phyloP scores from a whole-genome alignment of 169 alveolate species.

The Amoebophrya sp. region DNA sequence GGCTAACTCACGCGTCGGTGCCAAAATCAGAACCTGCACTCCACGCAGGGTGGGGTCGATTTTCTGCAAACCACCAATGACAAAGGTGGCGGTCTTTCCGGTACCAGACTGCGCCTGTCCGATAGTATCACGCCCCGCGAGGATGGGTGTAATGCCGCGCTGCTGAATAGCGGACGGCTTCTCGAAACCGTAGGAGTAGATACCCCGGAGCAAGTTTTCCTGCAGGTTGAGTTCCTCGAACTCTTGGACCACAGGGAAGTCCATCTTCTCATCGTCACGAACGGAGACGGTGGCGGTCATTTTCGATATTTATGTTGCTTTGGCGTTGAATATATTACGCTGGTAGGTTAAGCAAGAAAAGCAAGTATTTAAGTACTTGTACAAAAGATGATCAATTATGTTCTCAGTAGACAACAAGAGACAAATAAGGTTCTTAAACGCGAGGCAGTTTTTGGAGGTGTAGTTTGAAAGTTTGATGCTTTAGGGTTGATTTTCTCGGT shows the following conservation, averaged over 20 bases:
- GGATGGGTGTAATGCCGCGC: slow-evolving; percentile 94
- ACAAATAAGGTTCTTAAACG: no score
- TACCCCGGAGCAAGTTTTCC: slow-evolving; percentile 60
- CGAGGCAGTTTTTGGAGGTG: no score
- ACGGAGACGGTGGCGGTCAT: not conserved
- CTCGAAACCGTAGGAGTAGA: slow-evolving; percentile 96
- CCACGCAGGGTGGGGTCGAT: slow-evolving; percentile 76
- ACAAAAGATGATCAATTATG: no score
- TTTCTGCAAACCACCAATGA: slow-evolving; percentile 87
- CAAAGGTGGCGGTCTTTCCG: slow-evolving; percentile 97
- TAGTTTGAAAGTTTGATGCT: no score
- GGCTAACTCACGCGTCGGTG: slow-evolving; percentile 97
- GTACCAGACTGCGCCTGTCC: slow-evolving; percentile 99
- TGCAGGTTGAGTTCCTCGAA: slow-evolving; percentile 25
- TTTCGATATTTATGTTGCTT: not conserved
- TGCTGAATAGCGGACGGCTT: slow-evolving; percentile 97
- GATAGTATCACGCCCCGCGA: slow-evolving; percentile 93
- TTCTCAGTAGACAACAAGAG: no score
- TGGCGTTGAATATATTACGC: not conserved
- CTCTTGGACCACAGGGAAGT: not conserved
- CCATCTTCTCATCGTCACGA: not conserved
- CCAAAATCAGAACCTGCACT: slow-evolving; percentile 91
- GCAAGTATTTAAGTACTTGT: no score
- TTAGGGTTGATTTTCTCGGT: no score
- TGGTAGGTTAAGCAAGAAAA: no score